phyloP scores from a whole-genome alignment of 345 rosid species.

The Dimocarpus longan region DNA sequence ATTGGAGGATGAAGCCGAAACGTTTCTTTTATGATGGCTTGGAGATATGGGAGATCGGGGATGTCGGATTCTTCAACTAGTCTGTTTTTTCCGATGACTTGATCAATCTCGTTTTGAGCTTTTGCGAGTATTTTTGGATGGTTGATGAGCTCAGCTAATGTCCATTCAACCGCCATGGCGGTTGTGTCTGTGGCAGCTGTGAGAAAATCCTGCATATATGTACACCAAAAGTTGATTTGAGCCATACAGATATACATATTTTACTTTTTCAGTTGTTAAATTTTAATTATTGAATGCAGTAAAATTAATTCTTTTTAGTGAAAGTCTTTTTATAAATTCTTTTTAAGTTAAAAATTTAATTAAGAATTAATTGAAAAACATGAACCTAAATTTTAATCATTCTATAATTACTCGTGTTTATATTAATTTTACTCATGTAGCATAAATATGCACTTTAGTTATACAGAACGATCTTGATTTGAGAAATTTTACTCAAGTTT shows the following conservation, averaged over 20 bases:
- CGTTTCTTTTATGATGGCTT: conserved; percentile 46
- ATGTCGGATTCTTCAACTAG: conserved; percentile 43
- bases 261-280: too few relatives aligned
- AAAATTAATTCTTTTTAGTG: too few relatives aligned
- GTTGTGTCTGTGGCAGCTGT: conserved; percentile 56
- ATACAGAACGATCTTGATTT: not conserved
- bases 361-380: too few relatives aligned
- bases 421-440: too few relatives aligned
- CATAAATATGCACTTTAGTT: too few relatives aligned
- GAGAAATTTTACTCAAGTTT: not conserved
- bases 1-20: conserved; percentile 54
- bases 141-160: conserved; percentile 51
- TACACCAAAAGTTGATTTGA: not conserved
- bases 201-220: conserved; percentile 38
- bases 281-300: too few relatives aligned
- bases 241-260: too few relatives aligned
- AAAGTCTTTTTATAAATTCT: too few relatives aligned
- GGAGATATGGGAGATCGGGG: conserved; percentile 34
- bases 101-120: conserved; percentile 41
- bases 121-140: conserved; percentile 34
- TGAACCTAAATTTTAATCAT: too few relatives aligned
- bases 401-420: too few relatives aligned
- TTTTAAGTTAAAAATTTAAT: too few relatives aligned
- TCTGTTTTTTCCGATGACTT: conserved; percentile 35
- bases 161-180: conserved; percentile 42